A percentile compares a stretch with the other conserved stretches of the same genome.
phyloP scores from a whole-genome alignment of 2,329 filamentous ascomycete species.

The Blastomyces emzantsi region DNA sequence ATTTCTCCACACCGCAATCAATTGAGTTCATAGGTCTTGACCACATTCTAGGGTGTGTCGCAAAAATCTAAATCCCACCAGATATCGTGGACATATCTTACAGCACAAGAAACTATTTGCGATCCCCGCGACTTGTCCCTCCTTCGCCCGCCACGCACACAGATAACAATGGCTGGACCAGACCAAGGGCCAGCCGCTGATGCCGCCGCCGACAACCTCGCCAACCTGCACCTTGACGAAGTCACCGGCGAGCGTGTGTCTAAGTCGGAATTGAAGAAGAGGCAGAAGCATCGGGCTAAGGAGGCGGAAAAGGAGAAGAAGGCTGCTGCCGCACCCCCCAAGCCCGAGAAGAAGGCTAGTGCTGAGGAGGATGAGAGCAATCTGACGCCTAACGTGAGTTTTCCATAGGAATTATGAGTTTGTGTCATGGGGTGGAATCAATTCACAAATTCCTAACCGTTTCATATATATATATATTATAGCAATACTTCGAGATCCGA shows the following conservation, averaged over 20 bases:
- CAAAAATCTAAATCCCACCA: background rate
- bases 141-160: conserved; percentile 4
- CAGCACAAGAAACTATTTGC: background rate
- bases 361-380: conserved; percentile 60
- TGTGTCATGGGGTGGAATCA: background rate
- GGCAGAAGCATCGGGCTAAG: conserved; percentile 80
- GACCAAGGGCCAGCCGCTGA: conserved; percentile 35
- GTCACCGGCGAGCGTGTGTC: conserved; percentile 82
- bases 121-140: background rate
- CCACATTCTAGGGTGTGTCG: background rate
- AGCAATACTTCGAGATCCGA: conserved; percentile 96
- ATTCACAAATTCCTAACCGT: background rate
- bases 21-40: background rate
- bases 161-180: conserved; percentile 26
- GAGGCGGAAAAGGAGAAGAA: conserved; percentile 86
- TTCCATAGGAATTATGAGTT: conserved; percentile 14
- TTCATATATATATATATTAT: conserved; percentile 4
- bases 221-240: conserved; percentile 78
- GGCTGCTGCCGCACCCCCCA: conserved; percentile 57
- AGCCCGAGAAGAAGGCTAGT: conserved; percentile 43
- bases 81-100: background rate
- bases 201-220: conserved; percentile 42
- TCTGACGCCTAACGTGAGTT: conserved; percentile 60
- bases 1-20: background rate
- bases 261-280: conserved; percentile 88